Evolutionary conservation across 306 rosid genomes (phyloP), one percentile per base, ranked within the genome.

Genomic region (Vigna angularis): DNA sequence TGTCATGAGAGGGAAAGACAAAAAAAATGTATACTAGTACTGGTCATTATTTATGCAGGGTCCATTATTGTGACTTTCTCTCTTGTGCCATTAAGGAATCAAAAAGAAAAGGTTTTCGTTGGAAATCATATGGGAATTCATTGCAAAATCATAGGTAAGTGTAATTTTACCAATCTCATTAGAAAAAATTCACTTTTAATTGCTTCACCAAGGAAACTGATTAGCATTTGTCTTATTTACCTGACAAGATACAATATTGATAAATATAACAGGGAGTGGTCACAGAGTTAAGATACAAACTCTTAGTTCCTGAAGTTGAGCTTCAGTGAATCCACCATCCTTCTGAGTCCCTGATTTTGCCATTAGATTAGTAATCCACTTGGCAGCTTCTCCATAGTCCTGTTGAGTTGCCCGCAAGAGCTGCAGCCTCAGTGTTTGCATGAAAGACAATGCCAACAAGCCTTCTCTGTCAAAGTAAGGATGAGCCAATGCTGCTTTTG

Each of bases 251-350:
- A 0, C 50, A 65, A 38, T 38, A 16, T 51, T 36, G 30, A 65
- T 40, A 10, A 18, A 17, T 65, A 40, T 50, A 38, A 16, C 18
- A 57, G 50, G 69, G 69, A 38, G 22, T 52, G 32, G 49, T 14
- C 12, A 38, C 20, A 1, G 49, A 73, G 69, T 63, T 53, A 13
- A 77, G 77, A 48, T 11, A 49, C 75, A 62, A 73, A 92, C 98
- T 70, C 76, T 85, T 69, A 92, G 89, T 74, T 95, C 96, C 78
- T 81, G 96, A 53, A 92, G 93, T 84, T 91, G 97, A 79, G 98
- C 98, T 88, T 95, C 98, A 30, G 98, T 91, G 89, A 95, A 92
- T 80, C 96, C 98, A 62, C 98, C 98, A 13, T 86, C 98, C 80
- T 89, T 78, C 74, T 84, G 22, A 32, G 98, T 92, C 81, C 98